Percentiles rank a stretch among this genome's conserved stretches.
phyloP scores from a whole-genome alignment of 495 filamentous ascomycete genomes.

The Daldinia bambusicola region DNA sequence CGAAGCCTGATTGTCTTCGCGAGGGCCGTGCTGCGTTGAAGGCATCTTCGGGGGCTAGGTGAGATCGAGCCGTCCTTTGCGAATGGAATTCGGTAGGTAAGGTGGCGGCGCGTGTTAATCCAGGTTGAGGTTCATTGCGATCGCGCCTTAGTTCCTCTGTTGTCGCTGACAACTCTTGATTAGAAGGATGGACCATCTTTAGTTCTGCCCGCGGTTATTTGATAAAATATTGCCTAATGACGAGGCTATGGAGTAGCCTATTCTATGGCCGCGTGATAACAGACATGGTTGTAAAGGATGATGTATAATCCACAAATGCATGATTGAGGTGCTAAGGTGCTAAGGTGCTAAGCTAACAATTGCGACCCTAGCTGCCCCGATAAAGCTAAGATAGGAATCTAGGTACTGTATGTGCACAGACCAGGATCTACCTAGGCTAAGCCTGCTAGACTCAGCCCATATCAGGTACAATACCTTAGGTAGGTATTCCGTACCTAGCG shows the following conservation, averaged over 20 bases:
- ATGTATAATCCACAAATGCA: conserved; percentile 1
- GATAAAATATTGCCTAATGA: background rate
- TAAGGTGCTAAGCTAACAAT: background rate
- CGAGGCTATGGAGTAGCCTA: conserved; percentile 17
- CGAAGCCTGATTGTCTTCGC: conserved; percentile 60
- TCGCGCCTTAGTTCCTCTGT: conserved; percentile 1
- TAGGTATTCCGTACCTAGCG: too few relatives aligned
- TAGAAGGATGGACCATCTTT: conserved; percentile 25
- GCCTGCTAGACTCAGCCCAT: too few relatives aligned
- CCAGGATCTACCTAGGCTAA: background rate
- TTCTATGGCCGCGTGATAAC: conserved; percentile 23
- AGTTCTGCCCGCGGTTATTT: conserved; percentile 1
- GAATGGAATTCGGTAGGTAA: conserved; percentile 49
- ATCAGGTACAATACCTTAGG: too few relatives aligned
- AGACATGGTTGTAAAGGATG: background rate
- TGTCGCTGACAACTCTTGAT: conserved; percentile 12
- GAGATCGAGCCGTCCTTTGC: conserved; percentile 60
- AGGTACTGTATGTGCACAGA: background rate
- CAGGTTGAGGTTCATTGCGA: conserved; percentile 35
- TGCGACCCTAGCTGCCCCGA: background rate
- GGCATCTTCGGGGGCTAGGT: conserved; percentile 85
- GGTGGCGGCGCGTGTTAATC: conserved; percentile 55
- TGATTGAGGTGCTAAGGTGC: background rate
- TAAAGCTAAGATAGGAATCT: background rate
- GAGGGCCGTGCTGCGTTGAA: conserved; percentile 70